A percentile compares a stretch with the other conserved stretches of the same genome.
Conservation (phyloP, 1,284 basidiomycete genomes). For the Schizophyllum commune region DNA sequence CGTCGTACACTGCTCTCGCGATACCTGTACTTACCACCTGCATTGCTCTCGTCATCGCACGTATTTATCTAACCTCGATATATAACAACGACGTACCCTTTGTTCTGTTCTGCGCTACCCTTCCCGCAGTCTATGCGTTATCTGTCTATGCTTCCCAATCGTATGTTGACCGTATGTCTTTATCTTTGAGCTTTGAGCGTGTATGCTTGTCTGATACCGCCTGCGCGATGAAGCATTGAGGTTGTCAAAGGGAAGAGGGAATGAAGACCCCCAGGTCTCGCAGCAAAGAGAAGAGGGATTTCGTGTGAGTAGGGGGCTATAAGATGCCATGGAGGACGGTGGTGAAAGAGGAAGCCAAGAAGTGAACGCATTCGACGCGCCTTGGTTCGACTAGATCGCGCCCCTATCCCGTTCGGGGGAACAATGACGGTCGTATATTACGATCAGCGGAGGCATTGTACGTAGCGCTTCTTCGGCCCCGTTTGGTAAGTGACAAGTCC, state of each 20-base stretch:
- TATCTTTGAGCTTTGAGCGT: neutral
- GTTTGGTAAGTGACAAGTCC: neutral
- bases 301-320: too few species aligned
- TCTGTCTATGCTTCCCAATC: neutral
- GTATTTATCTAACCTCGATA: neutral
- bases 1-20: neutral
- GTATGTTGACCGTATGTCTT: neutral
- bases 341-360: neutral
- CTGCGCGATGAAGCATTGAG: too few species aligned
- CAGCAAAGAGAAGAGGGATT: too few species aligned
- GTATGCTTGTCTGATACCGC: neutral
- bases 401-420: neutral
- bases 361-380: neutral
- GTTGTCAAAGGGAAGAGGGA: too few species aligned
- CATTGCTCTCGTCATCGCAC: neutral
- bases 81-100: slow-evolving; percentile 21
- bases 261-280: too few species aligned
- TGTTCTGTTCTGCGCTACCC: neutral
- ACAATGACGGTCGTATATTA: neutral
- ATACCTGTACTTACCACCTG: neutral
- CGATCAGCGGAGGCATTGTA: neutral
- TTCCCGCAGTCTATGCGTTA: neutral
- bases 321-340: neutral
- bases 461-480: neutral
- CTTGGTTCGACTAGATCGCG: neutral